phyloP scores from a whole-genome alignment of 148 eudicot genomes.

The Rhododendron simsii region DNA sequence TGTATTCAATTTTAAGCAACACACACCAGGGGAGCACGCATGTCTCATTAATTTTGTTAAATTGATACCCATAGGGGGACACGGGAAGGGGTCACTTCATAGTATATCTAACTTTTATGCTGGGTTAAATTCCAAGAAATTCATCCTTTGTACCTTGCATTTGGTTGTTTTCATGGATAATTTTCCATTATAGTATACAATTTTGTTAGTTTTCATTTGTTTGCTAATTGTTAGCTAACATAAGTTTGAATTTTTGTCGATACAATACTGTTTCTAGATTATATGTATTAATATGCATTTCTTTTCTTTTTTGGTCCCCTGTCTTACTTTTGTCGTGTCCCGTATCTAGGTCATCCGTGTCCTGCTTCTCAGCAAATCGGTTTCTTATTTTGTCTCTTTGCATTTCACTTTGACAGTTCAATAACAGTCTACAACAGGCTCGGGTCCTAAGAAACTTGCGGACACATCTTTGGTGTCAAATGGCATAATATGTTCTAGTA shows the following conservation, averaged over 20 bases:
- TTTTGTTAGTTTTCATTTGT: not conserved
- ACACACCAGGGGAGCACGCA: not conserved
- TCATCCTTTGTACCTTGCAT: not conserved
- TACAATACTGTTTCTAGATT: not conserved
- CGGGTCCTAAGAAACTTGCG: not conserved
- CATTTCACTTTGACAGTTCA: not conserved
- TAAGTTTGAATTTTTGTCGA: not conserved
- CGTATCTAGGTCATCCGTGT: not conserved
- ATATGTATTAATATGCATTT: not conserved
- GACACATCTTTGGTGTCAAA: not conserved
- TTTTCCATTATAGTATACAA: not conserved
- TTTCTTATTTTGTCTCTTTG: not conserved
- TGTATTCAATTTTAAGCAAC: not conserved
- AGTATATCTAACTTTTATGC: not conserved
- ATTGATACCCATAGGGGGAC: not conserved
- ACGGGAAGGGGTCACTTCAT: not conserved
- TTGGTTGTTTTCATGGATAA: not conserved
- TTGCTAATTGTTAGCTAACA: not conserved
- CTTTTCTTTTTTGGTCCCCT: not conserved
- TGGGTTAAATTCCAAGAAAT: not conserved
- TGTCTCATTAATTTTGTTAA: not conserved
- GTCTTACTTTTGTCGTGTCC: not conserved
- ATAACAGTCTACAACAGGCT: not conserved
- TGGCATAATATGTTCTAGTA: not conserved
- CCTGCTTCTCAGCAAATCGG: not conserved